phyloP scores from a whole-genome alignment of 345 rosid genomes.

The Citropsis articulata region DNA sequence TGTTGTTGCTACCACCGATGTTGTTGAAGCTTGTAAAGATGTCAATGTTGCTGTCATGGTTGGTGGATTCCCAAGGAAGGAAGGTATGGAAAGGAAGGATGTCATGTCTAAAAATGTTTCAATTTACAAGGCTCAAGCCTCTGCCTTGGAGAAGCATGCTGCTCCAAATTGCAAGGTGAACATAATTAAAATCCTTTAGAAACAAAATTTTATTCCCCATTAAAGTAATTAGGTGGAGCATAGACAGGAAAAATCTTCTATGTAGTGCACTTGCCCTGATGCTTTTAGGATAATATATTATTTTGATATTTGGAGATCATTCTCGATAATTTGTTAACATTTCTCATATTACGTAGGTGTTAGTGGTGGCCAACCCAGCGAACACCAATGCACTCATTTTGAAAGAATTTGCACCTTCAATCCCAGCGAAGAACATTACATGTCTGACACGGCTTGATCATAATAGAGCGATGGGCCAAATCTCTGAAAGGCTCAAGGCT shows the following conservation, averaged over 20 bases:
- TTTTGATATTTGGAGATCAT: background rate
- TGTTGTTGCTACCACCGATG: slow-evolving; percentile 73
- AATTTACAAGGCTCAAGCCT: slow-evolving; percentile 84
- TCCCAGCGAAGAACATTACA: slow-evolving; percentile 72
- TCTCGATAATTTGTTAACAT: background rate
- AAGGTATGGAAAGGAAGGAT: slow-evolving; percentile 82
- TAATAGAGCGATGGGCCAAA: slow-evolving; percentile 69
- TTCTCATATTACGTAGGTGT: slow-evolving; percentile 31
- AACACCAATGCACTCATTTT: slow-evolving; percentile 80
- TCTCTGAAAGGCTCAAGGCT: slow-evolving; percentile 61
- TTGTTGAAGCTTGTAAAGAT: slow-evolving; percentile 60
- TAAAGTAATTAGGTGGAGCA: background rate
- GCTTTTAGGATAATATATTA: background rate
- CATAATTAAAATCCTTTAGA: background rate
- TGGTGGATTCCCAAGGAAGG: slow-evolving; percentile 65
- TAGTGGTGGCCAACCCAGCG: slow-evolving; percentile 85
- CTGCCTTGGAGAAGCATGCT: slow-evolving; percentile 70
- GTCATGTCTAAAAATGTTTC: slow-evolving; percentile 61
- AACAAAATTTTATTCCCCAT: background rate
- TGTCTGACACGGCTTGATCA: slow-evolving; percentile 86
- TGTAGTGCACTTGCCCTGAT: background rate
- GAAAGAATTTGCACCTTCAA: slow-evolving; percentile 82
- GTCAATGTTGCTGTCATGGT: slow-evolving; percentile 70
- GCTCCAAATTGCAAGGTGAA: slow-evolving; percentile 69
- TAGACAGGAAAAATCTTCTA: too few relatives aligned